Evolutionary conservation across 345 rosid species (phyloP), one percentile per base, ranked within the genome.

Genomic region (Gynandropsis gynandra): DNA sequence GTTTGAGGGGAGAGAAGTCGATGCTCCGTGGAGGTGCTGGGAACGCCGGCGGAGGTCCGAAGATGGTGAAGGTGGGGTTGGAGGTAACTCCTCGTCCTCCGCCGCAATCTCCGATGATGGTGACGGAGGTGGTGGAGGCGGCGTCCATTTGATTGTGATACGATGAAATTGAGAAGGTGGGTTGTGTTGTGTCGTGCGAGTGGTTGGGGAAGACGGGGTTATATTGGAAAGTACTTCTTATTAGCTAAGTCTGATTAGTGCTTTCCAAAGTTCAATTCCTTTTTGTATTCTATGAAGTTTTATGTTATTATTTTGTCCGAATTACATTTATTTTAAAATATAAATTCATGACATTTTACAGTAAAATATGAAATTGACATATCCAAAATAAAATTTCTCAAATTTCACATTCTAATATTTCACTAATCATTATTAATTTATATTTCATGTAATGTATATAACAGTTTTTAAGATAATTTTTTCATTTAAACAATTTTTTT

Each of bases 1-100:
- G 72, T 59, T 72, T 78, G 7, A 85, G 76, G 38, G 95, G 82
- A 12, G 95, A 68, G 16, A 89, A 45, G 64, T 83, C 89, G 40
- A 80, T 65, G 59, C 61, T 72, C 9, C 74, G 63, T 3, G 88
- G 63, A 5, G 82, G 46, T 0, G 69, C 66, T 0, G 95, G 88
- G 64, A 83, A 78, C 0, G 88, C 75, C 20, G 81, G 82, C 0
- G 83, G 77, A 16, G 76, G 71, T n/a, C 59, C 67, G 63, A 59
- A 7, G 52, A 68, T 40, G 50, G 66, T 24, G 62, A 56, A 45
- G 37, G 58, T 71, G 10, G 68, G 47, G 2, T 61, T 66, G 18
- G 66, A 29, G 15, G 54, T 67, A 37, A 59, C 9, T 35, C 47
- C 36, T 2, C 9, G 42, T 7, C 71, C 5, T 24, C 4, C 9